Conservation (phyloP, 768 basidiomycete species). For the Postia placenta region DNA sequence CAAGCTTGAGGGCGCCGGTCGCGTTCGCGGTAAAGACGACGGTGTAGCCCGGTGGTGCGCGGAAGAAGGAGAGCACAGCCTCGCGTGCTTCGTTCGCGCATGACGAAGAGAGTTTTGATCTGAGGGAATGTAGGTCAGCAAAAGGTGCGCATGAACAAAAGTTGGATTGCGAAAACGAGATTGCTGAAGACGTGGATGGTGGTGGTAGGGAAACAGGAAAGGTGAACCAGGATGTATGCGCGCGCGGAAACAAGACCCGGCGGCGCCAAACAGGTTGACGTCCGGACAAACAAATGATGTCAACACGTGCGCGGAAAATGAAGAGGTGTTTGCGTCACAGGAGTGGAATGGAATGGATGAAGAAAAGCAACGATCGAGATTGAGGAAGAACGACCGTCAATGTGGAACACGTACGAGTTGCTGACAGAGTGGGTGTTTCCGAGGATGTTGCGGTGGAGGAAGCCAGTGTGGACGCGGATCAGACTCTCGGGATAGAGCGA, state of each 20-base stretch:
- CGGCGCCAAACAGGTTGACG: too few species aligned
- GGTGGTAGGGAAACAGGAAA: too few species aligned
- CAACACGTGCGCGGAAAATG: too few species aligned
- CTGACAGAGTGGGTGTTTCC: slow-evolving; percentile 85
- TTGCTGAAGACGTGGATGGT: too few species aligned
- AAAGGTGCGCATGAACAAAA: too few species aligned
- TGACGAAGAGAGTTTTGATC: slow-evolving; percentile 64
- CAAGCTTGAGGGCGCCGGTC: slow-evolving; percentile 70
- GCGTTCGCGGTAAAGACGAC: slow-evolving; percentile 82
- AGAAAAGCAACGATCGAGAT: neutral
- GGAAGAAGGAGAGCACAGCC: slow-evolving; percentile 72
- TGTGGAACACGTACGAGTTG: slow-evolving; percentile 47
- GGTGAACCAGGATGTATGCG: too few species aligned
- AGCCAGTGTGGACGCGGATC: slow-evolving; percentile 61
- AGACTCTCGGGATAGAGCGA: slow-evolving; percentile 76
- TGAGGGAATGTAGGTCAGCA: slow-evolving; percentile 23
- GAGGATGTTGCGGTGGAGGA: slow-evolving; percentile 59
- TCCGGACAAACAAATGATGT: too few species aligned
- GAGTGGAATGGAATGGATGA: too few species aligned
- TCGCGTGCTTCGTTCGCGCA: slow-evolving; percentile 65
- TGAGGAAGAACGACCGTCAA: neutral
- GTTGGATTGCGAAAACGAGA: too few species aligned
- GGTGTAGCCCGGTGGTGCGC: slow-evolving; percentile 68
- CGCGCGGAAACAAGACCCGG: too few species aligned
- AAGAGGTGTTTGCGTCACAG: too few species aligned